These are phyloP conservation scores for Calcarisporium arbuscula DNA, from an alignment of 2,329 filamentous ascomycete species.

Conservation along the genomic window DNA sequence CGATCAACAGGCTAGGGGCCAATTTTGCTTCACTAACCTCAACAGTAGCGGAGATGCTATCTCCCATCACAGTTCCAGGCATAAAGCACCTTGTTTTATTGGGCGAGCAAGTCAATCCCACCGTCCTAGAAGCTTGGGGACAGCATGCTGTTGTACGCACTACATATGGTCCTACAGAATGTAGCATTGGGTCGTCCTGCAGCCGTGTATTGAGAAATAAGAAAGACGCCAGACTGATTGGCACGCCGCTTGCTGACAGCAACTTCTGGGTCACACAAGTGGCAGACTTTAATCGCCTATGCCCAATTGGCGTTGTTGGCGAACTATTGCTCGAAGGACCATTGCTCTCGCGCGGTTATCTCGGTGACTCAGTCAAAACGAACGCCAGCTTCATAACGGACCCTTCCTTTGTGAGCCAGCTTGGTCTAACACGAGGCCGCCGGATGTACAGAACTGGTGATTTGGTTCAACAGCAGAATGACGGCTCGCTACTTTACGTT, in stretches of 20 bases:
- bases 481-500: conserved; percentile 36
- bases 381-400: conserved; percentile 24
- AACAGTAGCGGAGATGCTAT: conserved; percentile 3
- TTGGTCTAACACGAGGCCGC: neutral
- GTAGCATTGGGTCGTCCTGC: conserved; percentile 1
- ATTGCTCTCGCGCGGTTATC: conserved; percentile 41
- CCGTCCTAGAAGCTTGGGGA: conserved; percentile 1
- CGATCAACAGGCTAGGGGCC: no score
- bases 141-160: conserved; percentile 23
- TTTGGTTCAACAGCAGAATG: conserved; percentile 29
- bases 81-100: conserved; percentile 4
- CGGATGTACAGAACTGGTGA: conserved; percentile 40
- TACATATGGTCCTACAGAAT: conserved; percentile 5
- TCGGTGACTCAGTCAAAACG: conserved; percentile 29
- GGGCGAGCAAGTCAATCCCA: conserved; percentile 5
- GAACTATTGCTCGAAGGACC: conserved; percentile 33
- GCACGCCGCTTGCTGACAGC: neutral
- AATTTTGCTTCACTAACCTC: no score
- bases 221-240: neutral
- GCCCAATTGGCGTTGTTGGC: conserved; percentile 17
- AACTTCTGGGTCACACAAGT: conserved; percentile 1
- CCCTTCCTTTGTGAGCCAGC: conserved; percentile 10
- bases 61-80: conserved; percentile 5
- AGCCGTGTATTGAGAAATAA: neutral
- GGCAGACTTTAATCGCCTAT: conserved; percentile 12